Evolutionary conservation across 2,329 filamentous ascomycete genomes (phyloP).

Genomic region (Cordyceps militaris): DNA sequence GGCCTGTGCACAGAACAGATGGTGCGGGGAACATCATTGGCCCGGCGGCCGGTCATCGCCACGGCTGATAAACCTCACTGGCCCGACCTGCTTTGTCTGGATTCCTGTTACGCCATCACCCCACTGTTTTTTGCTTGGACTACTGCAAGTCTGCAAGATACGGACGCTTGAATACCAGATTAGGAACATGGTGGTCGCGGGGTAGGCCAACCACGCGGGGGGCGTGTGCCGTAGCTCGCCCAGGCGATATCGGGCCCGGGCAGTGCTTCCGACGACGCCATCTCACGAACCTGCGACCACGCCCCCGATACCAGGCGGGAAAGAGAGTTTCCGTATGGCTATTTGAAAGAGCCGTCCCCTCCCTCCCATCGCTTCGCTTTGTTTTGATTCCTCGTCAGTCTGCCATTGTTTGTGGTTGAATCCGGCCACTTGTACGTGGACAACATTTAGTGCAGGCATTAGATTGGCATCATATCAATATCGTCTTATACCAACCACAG

Average conservation of each 20-base stretch:
- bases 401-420: background rate
- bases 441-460: background rate
- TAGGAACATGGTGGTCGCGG: slow-evolving; percentile 1
- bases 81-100: background rate
- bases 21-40: slow-evolving; percentile 15
- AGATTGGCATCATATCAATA: background rate
- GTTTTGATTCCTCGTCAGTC: background rate
- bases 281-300: background rate
- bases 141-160: slow-evolving; percentile 6
- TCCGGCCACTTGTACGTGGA: background rate
- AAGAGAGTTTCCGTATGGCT: slow-evolving; percentile 9
- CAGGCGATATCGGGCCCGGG: slow-evolving; percentile 12
- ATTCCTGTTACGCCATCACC: slow-evolving; percentile 7
- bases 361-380: background rate
- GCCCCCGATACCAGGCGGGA: background rate
- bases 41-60: slow-evolving; percentile 37
- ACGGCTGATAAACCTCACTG: slow-evolving; percentile 47
- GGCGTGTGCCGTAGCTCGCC: background rate
- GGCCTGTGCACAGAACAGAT: background rate
- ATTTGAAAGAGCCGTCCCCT: slow-evolving; percentile 10
- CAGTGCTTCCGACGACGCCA: slow-evolving; percentile 4
- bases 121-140: background rate
- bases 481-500: slow-evolving; percentile 4
- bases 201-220: slow-evolving; percentile 5
- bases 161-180: slow-evolving; percentile 3